These are phyloP conservation scores for Striga asiatica DNA, from an alignment of 257 asterid genomes.

Conservation along the genomic window DNA sequence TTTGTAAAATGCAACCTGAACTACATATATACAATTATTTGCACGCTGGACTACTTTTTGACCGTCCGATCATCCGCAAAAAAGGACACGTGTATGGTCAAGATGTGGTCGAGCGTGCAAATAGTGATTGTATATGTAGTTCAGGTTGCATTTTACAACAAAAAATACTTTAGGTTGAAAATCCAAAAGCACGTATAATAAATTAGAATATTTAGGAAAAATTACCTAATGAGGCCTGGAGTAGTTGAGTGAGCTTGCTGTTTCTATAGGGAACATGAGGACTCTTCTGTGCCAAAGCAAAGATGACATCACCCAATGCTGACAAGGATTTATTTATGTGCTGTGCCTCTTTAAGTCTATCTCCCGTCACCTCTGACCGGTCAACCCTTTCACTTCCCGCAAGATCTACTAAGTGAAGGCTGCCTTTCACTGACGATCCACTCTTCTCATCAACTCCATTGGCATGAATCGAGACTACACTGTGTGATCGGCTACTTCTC, in stretches of 20 bases:
- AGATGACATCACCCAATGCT: constrained; percentile 96
- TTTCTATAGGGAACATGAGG: constrained; percentile 90
- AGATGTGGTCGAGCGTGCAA: too few species aligned
- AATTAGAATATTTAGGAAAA: not conserved
- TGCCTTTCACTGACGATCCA: constrained; percentile 54
- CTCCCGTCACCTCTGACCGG: constrained; percentile 96
- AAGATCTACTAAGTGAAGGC: constrained; percentile 97
- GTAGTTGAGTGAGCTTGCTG: constrained; percentile 98
- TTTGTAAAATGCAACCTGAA: too few species aligned
- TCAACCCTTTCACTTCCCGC: constrained; percentile 99
- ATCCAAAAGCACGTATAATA: too few species aligned
- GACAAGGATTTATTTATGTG: constrained; percentile 86
- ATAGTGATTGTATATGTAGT: too few species aligned
- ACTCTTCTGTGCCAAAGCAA: constrained; percentile 77
- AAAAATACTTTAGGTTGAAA: too few species aligned
- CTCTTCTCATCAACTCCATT: constrained; percentile 59
- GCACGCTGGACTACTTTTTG: too few species aligned
- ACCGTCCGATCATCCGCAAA: too few species aligned
- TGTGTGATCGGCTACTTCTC: constrained; percentile 97
- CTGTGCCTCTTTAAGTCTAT: constrained; percentile 89
- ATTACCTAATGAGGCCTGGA: constrained; percentile 84
- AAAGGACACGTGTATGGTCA: too few species aligned
- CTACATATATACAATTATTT: too few species aligned
- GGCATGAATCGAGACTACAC: constrained; percentile 70
- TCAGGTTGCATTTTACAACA: too few species aligned